Percentiles rank a stretch among this genome's conserved stretches.
Conservation (phyloP, 179 eudicot genomes). For the Silene vulgaris region DNA sequence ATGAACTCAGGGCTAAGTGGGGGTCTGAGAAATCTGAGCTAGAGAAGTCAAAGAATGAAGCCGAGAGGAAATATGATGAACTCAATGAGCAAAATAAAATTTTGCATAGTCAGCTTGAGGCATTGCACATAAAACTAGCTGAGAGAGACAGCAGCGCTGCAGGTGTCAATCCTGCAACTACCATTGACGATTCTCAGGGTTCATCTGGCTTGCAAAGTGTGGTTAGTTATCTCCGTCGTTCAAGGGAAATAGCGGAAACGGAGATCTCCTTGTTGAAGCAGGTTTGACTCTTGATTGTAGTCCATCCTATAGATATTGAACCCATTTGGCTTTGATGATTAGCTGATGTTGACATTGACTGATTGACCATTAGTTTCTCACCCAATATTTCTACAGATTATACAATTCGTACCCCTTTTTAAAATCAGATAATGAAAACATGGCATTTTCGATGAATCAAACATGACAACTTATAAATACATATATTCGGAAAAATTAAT, state of each 20-base stretch:
- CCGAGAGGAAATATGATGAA: slow-evolving; percentile 65
- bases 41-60: slow-evolving; percentile 57
- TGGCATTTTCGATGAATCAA: too few species aligned
- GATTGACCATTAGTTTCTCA: background rate
- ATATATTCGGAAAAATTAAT: too few species aligned
- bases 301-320: background rate
- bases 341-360: background rate
- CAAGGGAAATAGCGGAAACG: slow-evolving; percentile 94
- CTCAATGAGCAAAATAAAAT: slow-evolving; percentile 87
- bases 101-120: slow-evolving; percentile 71
- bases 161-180: slow-evolving; percentile 40
- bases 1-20: slow-evolving; percentile 66
- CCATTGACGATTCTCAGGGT: slow-evolving; percentile 30
- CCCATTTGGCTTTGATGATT: background rate
- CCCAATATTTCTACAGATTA: background rate
- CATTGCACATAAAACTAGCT: slow-evolving; percentile 75
- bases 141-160: slow-evolving; percentile 53
- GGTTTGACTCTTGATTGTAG: slow-evolving; percentile 28
- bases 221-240: slow-evolving; percentile 82
- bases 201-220: slow-evolving; percentile 74
- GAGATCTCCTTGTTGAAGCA: slow-evolving; percentile 90
- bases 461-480: too few species aligned
- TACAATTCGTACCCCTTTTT: background rate
- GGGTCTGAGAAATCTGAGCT: slow-evolving; percentile 57
- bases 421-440: background rate